These are phyloP conservation scores for Talaromyces sp. DNA, from an alignment of 2,329 filamentous ascomycete species.

Conservation along the genomic window DNA sequence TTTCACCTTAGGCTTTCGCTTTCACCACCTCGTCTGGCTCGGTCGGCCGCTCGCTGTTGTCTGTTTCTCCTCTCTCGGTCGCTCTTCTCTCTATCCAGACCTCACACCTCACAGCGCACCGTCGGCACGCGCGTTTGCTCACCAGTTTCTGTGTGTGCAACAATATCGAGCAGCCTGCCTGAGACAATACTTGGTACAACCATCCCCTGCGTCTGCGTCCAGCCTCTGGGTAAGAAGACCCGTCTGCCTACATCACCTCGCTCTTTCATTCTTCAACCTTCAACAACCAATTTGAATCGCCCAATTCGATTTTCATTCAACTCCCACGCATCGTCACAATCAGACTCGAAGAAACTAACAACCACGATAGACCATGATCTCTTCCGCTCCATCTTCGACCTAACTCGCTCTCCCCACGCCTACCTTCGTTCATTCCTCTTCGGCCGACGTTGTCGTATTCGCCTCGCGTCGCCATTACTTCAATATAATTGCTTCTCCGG, in stretches of 20 bases:
- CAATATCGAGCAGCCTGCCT: not conserved
- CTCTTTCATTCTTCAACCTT: not conserved
- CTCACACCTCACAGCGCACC: not conserved
- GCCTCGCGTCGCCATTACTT: not conserved
- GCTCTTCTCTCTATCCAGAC: not conserved
- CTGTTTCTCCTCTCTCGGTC: not conserved
- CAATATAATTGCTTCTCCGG: not conserved
- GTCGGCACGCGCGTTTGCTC: not conserved
- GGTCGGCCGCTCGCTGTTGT: not conserved
- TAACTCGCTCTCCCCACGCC: not conserved
- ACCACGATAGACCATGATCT: not conserved
- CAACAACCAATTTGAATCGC: not conserved
- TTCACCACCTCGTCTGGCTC: not conserved
- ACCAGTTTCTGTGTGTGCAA: not conserved
- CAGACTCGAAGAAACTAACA: not conserved
- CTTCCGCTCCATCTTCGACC: not conserved
- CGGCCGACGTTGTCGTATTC: not conserved
- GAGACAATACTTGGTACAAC: not conserved
- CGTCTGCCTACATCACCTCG: not conserved
- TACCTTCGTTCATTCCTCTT: not conserved
- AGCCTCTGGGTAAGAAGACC: slow-evolving; percentile 3
- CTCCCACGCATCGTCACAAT: not conserved
- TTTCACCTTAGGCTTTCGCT: not conserved
- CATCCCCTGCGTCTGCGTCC: slow-evolving; percentile 11
- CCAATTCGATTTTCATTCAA: not conserved